These are phyloP conservation scores for Colletotrichum camelliae DNA, from an alignment of 2,329 filamentous ascomycete species.

Conservation along the genomic window DNA sequence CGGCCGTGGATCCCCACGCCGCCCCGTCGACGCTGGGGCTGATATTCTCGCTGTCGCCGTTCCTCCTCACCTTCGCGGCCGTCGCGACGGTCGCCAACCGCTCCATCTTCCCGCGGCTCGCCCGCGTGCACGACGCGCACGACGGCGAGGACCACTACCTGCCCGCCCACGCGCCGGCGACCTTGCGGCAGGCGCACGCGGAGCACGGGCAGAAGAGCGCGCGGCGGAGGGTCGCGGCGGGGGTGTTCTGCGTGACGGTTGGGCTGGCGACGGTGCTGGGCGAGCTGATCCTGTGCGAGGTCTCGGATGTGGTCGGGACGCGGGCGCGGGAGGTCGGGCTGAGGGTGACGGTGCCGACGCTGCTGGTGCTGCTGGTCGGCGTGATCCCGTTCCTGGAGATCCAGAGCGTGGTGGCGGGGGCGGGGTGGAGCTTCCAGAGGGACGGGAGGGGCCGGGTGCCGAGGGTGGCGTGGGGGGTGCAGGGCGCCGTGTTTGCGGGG, in stretches of 20 bases:
- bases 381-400: constrained; percentile 82
- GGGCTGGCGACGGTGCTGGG: constrained; percentile 79
- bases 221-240: constrained; percentile 58
- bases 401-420: constrained; percentile 63
- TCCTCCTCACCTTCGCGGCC: constrained; percentile 71
- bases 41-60: constrained; percentile 69
- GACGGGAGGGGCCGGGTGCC: constrained; percentile 61
- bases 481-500: constrained; percentile 63
- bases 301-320: constrained; percentile 75
- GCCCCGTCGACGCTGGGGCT: constrained; percentile 46
- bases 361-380: constrained; percentile 75
- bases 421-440: constrained; percentile 68
- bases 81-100: constrained; percentile 68
- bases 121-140: constrained; percentile 53
- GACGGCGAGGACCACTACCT: constrained; percentile 68
- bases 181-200: constrained; percentile 63
- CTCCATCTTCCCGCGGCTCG: constrained; percentile 76
- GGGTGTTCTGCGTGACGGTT: constrained; percentile 78
- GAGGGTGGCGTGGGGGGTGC: constrained; percentile 67
- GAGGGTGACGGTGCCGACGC: constrained; percentile 69
- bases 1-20: constrained; percentile 44
- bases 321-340: constrained; percentile 72
- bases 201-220: constrained; percentile 60
- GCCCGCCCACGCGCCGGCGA: constrained; percentile 65
- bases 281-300: constrained; percentile 83